Percentiles rank a stretch among this genome's conserved stretches.
Evolutionary conservation across 2,329 filamentous ascomycete species (phyloP).

Genomic region (Paracoccidioides brasiliensis): DNA sequence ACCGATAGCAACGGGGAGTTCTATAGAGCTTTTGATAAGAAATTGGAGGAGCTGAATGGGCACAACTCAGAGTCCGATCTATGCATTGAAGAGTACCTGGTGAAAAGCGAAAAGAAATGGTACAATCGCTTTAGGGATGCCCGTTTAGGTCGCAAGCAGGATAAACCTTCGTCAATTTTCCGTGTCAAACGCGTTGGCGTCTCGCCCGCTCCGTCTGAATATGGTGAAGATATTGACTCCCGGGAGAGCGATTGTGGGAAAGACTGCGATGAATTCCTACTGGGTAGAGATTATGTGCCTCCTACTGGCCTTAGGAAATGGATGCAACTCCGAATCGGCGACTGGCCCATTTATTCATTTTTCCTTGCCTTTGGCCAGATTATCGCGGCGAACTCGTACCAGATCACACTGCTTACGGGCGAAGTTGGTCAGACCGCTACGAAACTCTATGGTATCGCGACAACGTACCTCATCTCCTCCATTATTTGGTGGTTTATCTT

Average conservation of each 20-base stretch:
- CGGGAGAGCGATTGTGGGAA: slow-evolving; percentile 24
- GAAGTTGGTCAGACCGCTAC: slow-evolving; percentile 46
- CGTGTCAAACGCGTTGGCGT: background rate
- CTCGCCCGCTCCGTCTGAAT: background rate
- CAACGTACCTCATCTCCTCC: slow-evolving; percentile 46
- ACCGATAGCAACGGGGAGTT: slow-evolving; percentile 52
- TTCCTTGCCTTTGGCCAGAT: slow-evolving; percentile 50
- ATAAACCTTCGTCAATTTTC: slow-evolving; percentile 10
- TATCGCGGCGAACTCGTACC: slow-evolving; percentile 53
- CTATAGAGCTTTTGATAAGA: slow-evolving; percentile 45
- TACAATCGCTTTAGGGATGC: slow-evolving; percentile 46
- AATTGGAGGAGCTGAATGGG: slow-evolving; percentile 42
- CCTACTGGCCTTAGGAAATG: slow-evolving; percentile 44
- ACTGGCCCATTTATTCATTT: slow-evolving; percentile 52
- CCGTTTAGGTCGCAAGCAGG: slow-evolving; percentile 37
- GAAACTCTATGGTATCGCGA: slow-evolving; percentile 48
- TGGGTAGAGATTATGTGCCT: slow-evolving; percentile 43
- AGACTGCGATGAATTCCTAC: slow-evolving; percentile 41
- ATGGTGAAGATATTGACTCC: slow-evolving; percentile 8
- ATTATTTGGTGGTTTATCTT: slow-evolving; percentile 52
- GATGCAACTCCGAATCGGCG: slow-evolving; percentile 45
- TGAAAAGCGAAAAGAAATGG: slow-evolving; percentile 55
- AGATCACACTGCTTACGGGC: slow-evolving; percentile 54
- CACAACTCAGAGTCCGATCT: slow-evolving; percentile 45
- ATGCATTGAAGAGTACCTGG: slow-evolving; percentile 53